These are phyloP conservation scores for Maudiozyma serrabonitensis DNA, from an alignment of 805 yeast genomes.

Conservation along the genomic window DNA sequence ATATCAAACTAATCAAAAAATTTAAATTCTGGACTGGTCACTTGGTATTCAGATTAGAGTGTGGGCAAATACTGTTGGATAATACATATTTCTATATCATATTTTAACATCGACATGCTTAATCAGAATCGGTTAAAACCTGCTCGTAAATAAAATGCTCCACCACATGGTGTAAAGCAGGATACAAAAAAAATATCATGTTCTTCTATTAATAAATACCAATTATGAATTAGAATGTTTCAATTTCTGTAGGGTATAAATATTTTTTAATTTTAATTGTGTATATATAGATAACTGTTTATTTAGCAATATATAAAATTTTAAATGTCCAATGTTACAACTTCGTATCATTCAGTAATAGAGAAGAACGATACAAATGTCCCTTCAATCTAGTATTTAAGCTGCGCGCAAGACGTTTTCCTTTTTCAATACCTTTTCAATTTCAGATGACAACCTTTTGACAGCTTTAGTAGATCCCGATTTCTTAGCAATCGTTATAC, in stretches of 20 bases:
- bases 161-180: too few species aligned
- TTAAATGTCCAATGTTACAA: neutral
- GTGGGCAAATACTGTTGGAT: too few species aligned
- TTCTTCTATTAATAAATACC: too few species aligned
- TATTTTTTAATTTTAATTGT: neutral
- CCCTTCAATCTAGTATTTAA: neutral
- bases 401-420: constrained; percentile 41
- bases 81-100: too few species aligned
- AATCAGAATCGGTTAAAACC: too few species aligned
- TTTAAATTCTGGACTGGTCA: too few species aligned
- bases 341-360: neutral
- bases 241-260: neutral
- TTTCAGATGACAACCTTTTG: constrained; percentile 48
- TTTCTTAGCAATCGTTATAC: constrained; percentile 48
- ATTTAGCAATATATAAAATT: neutral
- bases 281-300: neutral
- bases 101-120: too few species aligned
- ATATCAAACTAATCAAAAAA: too few species aligned
- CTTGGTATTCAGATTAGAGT: too few species aligned
- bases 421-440: constrained; percentile 53
- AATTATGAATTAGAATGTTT: too few species aligned
- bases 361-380: too few species aligned
- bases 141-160: too few species aligned
- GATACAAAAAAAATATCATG: neutral
- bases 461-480: constrained; percentile 60